A percentile compares a stretch with the other conserved stretches of the same genome.
Evolutionary conservation across 768 basidiomycete species (phyloP).

Genomic region (Pleurotus eryngii): DNA sequence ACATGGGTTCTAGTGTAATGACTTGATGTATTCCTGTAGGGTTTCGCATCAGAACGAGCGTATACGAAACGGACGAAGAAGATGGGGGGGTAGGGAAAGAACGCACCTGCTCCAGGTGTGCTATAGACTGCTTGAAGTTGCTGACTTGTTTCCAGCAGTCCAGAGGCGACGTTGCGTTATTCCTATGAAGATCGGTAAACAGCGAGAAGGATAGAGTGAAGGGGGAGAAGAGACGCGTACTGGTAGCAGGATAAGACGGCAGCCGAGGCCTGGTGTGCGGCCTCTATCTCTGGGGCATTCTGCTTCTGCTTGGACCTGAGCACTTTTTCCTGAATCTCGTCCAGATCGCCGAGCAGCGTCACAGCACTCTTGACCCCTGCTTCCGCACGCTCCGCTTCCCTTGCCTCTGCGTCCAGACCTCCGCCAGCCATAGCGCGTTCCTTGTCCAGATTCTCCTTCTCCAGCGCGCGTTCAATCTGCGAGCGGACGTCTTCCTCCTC

Average conservation of each 20-base stretch:
- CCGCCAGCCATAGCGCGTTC: conserved; percentile 56
- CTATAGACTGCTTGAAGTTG: conserved; percentile 67
- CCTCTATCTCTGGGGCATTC: conserved; percentile 50
- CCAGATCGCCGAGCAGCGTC: conserved; percentile 68
- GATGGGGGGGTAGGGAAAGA: too few species aligned
- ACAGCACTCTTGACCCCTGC: conserved; percentile 56
- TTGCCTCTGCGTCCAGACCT: conserved; percentile 30
- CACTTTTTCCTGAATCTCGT: conserved; percentile 70
- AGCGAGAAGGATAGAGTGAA: not conserved
- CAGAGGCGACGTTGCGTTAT: conserved; percentile 47
- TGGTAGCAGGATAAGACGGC: conserved; percentile 73
- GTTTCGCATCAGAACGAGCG: too few species aligned
- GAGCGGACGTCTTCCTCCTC: conserved; percentile 68
- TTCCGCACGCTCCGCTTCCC: conserved; percentile 31
- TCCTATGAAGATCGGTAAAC: conserved; percentile 29
- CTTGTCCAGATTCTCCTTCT: conserved; percentile 84
- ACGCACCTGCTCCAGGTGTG: conserved; percentile 62
- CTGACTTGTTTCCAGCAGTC: conserved; percentile 75
- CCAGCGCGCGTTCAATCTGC: conserved; percentile 75
- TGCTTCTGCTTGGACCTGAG: conserved; percentile 62
- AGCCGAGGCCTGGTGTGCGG: conserved; percentile 53
- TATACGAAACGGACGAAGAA: too few species aligned
- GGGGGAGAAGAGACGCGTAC: conserved; percentile 34
- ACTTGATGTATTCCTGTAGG: too few species aligned
- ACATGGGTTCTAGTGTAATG: too few species aligned